These are phyloP conservation scores for Colletotrichum spaethianum DNA, from an alignment of 2,329 filamentous ascomycete genomes.

Conservation along the genomic window DNA sequence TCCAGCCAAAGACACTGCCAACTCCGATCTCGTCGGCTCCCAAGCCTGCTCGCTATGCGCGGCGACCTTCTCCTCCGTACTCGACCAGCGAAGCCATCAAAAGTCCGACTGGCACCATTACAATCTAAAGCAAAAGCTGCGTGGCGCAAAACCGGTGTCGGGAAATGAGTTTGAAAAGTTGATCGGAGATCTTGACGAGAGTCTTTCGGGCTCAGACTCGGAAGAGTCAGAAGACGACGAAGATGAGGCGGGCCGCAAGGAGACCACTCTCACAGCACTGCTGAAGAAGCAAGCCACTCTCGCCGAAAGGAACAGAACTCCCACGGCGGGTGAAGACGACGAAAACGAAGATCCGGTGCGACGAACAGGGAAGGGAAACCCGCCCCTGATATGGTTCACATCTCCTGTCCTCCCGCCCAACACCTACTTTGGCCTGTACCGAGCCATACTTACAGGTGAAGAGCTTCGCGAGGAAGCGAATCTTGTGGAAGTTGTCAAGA, in stretches of 20 bases:
- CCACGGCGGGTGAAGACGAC: slow-evolving; percentile 66
- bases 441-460: slow-evolving; percentile 80
- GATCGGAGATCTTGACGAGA: slow-evolving; percentile 89
- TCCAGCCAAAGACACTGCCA: slow-evolving; percentile 35
- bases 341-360: slow-evolving; percentile 54
- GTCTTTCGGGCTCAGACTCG: slow-evolving; percentile 88
- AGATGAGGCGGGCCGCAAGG: slow-evolving; percentile 66
- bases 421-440: slow-evolving; percentile 87
- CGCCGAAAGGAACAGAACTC: slow-evolving; percentile 59
- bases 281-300: slow-evolving; percentile 88
- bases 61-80: slow-evolving; percentile 77
- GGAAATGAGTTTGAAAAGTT: slow-evolving; percentile 91
- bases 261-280: slow-evolving; percentile 81
- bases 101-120: slow-evolving; percentile 94
- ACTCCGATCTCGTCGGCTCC: slow-evolving; percentile 67
- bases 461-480: slow-evolving; percentile 77
- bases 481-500: slow-evolving; percentile 77
- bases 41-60: slow-evolving; percentile 88
- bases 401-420: slow-evolving; percentile 83
- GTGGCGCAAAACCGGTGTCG: slow-evolving; percentile 78
- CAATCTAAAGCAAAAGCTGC: slow-evolving; percentile 92
- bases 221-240: slow-evolving; percentile 79
- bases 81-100: slow-evolving; percentile 88
- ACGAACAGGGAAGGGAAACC: slow-evolving; percentile 61
- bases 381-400: slow-evolving; percentile 88